Base-by-base conservation (phyloP, 2,329 filamentous ascomycete species). In the Verticillium longisporum region DNA sequence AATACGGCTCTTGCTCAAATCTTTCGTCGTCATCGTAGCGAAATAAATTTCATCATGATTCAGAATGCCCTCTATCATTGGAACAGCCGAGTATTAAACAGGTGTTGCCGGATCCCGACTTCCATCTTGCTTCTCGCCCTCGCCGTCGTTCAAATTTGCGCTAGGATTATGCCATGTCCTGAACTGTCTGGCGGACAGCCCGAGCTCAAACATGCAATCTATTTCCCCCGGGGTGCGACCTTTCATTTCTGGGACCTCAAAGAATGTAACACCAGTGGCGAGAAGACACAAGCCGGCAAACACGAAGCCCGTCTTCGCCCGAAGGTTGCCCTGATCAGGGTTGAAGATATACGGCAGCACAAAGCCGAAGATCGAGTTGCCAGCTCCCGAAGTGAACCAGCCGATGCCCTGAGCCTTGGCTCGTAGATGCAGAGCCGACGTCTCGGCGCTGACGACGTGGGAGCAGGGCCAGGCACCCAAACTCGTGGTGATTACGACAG, bases 211-310 rank as follows among this genome's bases (percentile, higher is more conserved):
- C 69, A 73, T 71, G 54, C 66, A 66, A 67, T 84, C 81, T 61
- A 85, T 79, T 65, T 83, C 80, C 41, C 72, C 71, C 0, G 77
- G 71, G 1, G 70, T 78, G 21, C 79, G 69, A 4, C 78, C 78
- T 68, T 79, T 80, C 72, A 83, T 84, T 67, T 86, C 83, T 0
- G 83, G 83, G 0, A 85, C 71, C 38, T 73, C 71, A 11, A 75
- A 70, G 71, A 74, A 86, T 0, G 77, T 75, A 0, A 77, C 55
- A 1, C 71, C 60, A 2, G 75, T 68, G 18, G 73, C 71, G 1
- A 75, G 60, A 2, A 72, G 61, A 63, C 74, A 76, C 13, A 75
- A 69, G 0, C 69, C 75, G 0, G 72, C 70, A 61, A 71, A 79
- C 1, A 79, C 67, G 36, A 78, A 77, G 0, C 75, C 76, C 1